Evolutionary conservation across 768 basidiomycete species (phyloP).

Genomic region (Asterophora lycoperdoides): DNA sequence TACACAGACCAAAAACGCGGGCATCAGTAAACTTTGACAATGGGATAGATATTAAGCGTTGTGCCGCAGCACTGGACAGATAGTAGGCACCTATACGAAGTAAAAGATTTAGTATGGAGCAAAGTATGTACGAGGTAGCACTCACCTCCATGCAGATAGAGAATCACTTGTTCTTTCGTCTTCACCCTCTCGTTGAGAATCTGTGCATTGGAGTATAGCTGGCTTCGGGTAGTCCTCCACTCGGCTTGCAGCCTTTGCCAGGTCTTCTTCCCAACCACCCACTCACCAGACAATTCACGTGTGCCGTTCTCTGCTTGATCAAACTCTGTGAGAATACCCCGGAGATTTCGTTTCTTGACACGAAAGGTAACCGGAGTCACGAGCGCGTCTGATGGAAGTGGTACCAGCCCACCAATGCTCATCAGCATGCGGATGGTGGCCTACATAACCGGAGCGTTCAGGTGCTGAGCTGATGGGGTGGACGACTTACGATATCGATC

Average conservation of each 20-base stretch:
- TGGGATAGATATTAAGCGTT: constrained; percentile 86
- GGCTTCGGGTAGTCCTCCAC: constrained; percentile 51
- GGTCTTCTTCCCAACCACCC: constrained; percentile 90
- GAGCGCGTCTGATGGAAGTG: constrained; percentile 87
- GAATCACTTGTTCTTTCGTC: constrained; percentile 74
- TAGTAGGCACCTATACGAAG: constrained; percentile 77
- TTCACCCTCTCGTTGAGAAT: constrained; percentile 21
- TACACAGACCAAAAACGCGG: constrained; percentile 65
- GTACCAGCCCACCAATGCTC: constrained; percentile 75
- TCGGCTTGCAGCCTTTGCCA: constrained; percentile 87
- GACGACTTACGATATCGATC: constrained; percentile 68
- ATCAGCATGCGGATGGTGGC: constrained; percentile 58
- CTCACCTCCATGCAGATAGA: constrained; percentile 91
- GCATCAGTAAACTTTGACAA: constrained; percentile 85
- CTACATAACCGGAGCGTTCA: constrained; percentile 21
- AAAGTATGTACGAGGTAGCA: not conserved
- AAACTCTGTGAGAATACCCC: constrained; percentile 73
- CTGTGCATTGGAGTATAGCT: constrained; percentile 15
- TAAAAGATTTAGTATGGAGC: not conserved
- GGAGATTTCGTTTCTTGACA: constrained; percentile 66
- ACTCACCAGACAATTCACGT: constrained; percentile 88
- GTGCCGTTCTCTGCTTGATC: constrained; percentile 73
- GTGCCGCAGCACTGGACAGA: constrained; percentile 84
- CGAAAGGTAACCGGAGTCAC: constrained; percentile 92
- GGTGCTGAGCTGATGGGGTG: not conserved